Base-by-base conservation (phyloP, 2,329 filamentous ascomycete genomes). In the Fusarium anguioides region DNA sequence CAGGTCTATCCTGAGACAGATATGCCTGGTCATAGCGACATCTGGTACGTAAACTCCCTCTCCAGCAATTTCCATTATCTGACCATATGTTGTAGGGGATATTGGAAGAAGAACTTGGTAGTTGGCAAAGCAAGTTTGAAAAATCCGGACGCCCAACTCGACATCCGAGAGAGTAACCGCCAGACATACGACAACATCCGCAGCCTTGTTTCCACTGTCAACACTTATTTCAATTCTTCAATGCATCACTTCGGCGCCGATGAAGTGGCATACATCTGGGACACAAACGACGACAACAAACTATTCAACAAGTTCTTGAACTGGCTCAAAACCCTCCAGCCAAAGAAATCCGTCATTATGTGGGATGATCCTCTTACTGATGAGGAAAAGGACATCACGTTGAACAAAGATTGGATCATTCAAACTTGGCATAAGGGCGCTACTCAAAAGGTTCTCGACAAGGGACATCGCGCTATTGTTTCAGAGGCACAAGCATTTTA, bases 301-400 rank as follows among this genome's bases (percentile, higher is more conserved):
- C 0, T 61, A 11, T 61, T 61, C 15, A 18, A 61, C 2, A 17
- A 9, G 0, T 61, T 61, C 5, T 4, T 61, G 3, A 40, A 61
- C 17, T 54, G 58, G 47, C 39, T 54, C 3, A 40, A 54, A 4
- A 21, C 33, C 3, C n/a, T 46, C 1, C 9, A 8, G 0, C 58
- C 58, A 1, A 61, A 14, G 2, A 61, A 61, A 21, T 61, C 56
- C 0, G 17, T 41, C 4, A 54, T 61, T 2, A 4, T 61, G 1
- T 61, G 58, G 58, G 58, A 61, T 0, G 58, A 61, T 7, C 58
- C 58, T 1, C 35, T 61, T 1, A 61, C 58, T 1, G 58, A 61
- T 15, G 12, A 27, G 1, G 58, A 17, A 17, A 61, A 61, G 15
- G 17, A 20, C 3, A 41, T 61, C 5, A 20, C 20, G 2, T 7